Evolutionary conservation across 306 rosid genomes (phyloP), one percentile per base, ranked within the genome.

Genomic region (Lithocarpus polystachyus): DNA sequence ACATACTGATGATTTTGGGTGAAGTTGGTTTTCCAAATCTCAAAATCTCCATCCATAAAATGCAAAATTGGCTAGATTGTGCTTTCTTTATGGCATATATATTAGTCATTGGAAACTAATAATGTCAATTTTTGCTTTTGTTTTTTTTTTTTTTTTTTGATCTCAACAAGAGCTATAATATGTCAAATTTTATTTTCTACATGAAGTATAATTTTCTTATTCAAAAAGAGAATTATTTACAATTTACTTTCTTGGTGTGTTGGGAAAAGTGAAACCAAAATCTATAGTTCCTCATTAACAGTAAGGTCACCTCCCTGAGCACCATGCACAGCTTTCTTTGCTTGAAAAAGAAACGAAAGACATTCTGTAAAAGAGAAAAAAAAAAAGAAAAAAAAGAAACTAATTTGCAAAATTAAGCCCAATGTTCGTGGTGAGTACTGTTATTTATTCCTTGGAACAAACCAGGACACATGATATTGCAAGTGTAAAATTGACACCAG

Each of bases 261-360:
- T 56, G 52, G 5, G 20, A 10, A 57, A 20, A 61, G 52, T 12
- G 20, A 10, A 28, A 61, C 65, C 26, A 6, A 71, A 81, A 73
- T 74, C 51, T 75, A 76, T 18, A 80, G 52, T 75, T 80, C 80
- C 56, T 35, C 43, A 56, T 64, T 72, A 37, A 62, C 52, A 54
- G 26, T 8, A 77, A 15, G 40, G 86, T 67, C 29, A 75, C 74
- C 52, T 35, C 43, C 43, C 43, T 77, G 81, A 51, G 81, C 81
- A 20, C 22, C 19, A 13, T 76, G 74, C n/a, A n/a, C n/a, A n/a
- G n/a, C n/a, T n/a, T n/a, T n/a, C n/a, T n/a, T n/a, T n/a, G n/a
- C n/a, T n/a, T n/a, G n/a, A n/a, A n/a, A 72, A 37, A n/a, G 64
- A 51, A 68, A 29, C 74, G 78, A 35, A 60, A 23, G 29, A 64